Evolutionary conservation across 148 eudicot species (phyloP).

Genomic region (Limonium bicolor): DNA sequence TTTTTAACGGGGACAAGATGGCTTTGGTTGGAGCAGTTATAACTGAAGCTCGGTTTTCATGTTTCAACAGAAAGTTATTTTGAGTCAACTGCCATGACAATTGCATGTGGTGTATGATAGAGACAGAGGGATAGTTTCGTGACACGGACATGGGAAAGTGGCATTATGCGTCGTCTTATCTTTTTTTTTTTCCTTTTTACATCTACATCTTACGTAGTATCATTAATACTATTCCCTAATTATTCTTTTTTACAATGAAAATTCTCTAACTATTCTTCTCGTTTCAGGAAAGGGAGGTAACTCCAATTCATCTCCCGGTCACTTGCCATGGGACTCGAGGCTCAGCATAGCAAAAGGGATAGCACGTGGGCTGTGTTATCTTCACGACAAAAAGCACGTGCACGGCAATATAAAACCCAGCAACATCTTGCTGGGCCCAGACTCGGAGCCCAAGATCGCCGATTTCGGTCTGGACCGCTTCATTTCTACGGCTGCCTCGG

Average conservation of each 20-base stretch:
- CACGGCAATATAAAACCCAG: constrained; percentile 91
- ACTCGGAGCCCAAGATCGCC: constrained; percentile 82
- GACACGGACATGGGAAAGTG: constrained; percentile 5
- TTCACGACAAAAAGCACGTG: constrained; percentile 86
- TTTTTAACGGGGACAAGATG: too few species aligned
- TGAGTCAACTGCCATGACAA: constrained; percentile 19
- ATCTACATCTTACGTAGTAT: too few species aligned
- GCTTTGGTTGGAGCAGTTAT: constrained; percentile 66
- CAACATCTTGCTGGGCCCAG: constrained; percentile 48
- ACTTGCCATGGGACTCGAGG: constrained; percentile 71
- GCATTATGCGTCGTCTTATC: too few species aligned
- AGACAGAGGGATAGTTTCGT: background rate
- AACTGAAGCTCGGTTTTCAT: constrained; percentile 23
- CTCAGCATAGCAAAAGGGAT: constrained; percentile 80
- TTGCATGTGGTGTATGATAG: constrained; percentile 1
- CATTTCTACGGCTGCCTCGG: constrained; percentile 16
- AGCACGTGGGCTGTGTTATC: constrained; percentile 76
- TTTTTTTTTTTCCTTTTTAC: too few species aligned
- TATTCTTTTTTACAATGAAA: too few species aligned
- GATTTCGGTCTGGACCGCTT: constrained; percentile 84
- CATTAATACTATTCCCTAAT: too few species aligned
- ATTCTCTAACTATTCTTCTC: too few species aligned
- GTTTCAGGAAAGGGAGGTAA: constrained; percentile 56
- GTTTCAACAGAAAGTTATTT: constrained; percentile 9
- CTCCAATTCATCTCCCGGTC: constrained; percentile 59